Conservation (phyloP, 2,329 filamentous ascomycete genomes). For the Seiridium unicorne region DNA sequence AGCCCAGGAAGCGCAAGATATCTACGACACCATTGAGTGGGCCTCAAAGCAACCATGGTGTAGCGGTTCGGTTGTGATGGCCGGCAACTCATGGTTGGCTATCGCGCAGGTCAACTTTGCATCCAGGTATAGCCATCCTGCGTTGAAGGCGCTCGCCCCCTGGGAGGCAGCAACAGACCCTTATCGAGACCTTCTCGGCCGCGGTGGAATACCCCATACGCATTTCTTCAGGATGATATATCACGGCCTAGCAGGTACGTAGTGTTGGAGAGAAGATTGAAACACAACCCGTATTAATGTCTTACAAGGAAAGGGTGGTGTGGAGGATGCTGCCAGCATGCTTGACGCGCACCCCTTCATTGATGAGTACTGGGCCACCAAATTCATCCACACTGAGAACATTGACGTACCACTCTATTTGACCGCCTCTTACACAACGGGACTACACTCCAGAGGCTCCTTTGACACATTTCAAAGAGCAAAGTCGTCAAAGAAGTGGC, state of each 20-base stretch:
- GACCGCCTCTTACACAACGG: conserved; percentile 1
- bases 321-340: neutral
- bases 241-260: neutral
- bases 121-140: neutral
- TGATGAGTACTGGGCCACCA: conserved; percentile 4
- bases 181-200: neutral
- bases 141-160: neutral
- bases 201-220: neutral
- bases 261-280: neutral
- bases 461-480: conserved; percentile 3
- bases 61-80: neutral
- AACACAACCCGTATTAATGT: no score
- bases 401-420: conserved; percentile 4
- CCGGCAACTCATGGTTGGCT: conserved; percentile 2
- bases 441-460: neutral
- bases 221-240: conserved; percentile 1
- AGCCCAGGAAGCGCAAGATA: neutral
- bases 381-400: neutral
- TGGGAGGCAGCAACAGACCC: neutral
- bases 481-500: neutral
- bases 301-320: neutral
- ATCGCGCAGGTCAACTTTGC: neutral
- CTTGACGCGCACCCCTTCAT: neutral
- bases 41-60: conserved; percentile 1
- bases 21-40: neutral